Base-by-base conservation (phyloP, 2,329 filamentous ascomycete species). In the Alternaria infectoria region DNA sequence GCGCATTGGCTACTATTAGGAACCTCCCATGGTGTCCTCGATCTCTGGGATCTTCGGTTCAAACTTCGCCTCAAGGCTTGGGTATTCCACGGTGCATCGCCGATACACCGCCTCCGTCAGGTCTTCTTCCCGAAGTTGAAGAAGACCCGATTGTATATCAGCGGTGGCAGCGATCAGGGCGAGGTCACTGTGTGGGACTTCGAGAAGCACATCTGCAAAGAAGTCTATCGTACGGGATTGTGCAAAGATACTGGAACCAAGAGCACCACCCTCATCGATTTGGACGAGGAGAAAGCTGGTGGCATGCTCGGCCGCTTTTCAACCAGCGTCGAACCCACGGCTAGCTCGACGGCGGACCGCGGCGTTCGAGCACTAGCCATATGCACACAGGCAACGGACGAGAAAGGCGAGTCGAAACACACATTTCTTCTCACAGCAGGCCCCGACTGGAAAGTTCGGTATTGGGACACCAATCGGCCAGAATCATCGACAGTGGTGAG, bases 21-120 rank as follows among this genome's bases (percentile, higher is more conserved):
- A 36, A 99, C 96, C 1, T 93, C 93, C 0, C 94, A 98, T 76
- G 96, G 96, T 36, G 90, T 98, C 26, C 84, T 99, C 8, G 92
- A 97, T 76, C 86, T 99, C 2, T 99, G 96, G 96, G 96, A 99
- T 79, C 85, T 99, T 44, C 91, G 96, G n/a, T 99, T 99, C 84
- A 91, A 89, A 69, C 87, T 98, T 71, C 88, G 93, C 21, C 84
- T 98, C 23, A 93, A 92, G 77, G 92, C 90, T 13, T 98, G 94
- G 93, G 93, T 93, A 1, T 87, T 97, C 26, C 89, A 92, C 0
- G 93, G 92, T 21, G 92, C 92, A 64, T 89, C 90, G 1, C 86
- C 92, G 17, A 93, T 98, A 66, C 91, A 95, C 72, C 87, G 93
- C 30, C 85, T 99, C 15, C 86, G 88, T 60, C 67, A 71, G 21